A percentile compares a stretch with the other conserved stretches of the same genome.
Evolutionary conservation across 31 red algal genomes (phyloP).

Genomic region (Asparagopsis taxiformis): DNA sequence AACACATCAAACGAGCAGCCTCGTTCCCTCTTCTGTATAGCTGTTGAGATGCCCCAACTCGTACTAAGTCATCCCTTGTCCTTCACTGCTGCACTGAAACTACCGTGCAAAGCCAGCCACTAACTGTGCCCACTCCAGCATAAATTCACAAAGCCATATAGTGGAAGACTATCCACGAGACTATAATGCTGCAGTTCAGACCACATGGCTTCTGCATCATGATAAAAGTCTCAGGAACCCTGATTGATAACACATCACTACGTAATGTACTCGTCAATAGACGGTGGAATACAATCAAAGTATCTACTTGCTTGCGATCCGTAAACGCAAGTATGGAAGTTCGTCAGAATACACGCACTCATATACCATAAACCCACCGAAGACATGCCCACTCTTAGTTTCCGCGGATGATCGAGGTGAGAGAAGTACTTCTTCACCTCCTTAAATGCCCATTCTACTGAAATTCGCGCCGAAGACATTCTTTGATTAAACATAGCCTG

Average conservation of each 20-base stretch:
- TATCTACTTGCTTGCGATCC: neutral
- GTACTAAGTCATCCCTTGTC: too few species aligned
- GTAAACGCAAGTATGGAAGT: neutral
- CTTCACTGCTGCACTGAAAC: too few species aligned
- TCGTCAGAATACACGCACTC: neutral
- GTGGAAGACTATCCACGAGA: too few species aligned
- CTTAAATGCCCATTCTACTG: neutral
- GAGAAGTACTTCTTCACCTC: neutral
- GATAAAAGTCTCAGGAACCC: too few species aligned
- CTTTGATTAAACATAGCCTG: neutral
- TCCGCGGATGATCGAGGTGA: neutral
- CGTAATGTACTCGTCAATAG: neutral
- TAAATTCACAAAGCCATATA: too few species aligned
- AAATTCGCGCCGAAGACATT: neutral
- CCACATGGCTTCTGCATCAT: too few species aligned
- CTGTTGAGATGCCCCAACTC: too few species aligned
- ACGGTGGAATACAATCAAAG: neutral
- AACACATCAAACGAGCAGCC: too few species aligned
- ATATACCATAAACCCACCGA: neutral
- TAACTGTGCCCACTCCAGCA: too few species aligned
- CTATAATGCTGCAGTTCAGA: too few species aligned
- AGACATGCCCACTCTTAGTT: neutral
- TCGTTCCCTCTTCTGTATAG: too few species aligned
- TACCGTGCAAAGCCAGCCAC: too few species aligned
- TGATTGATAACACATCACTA: neutral